These are phyloP conservation scores for Synchytrium microbalum DNA, from an alignment of 371 early-diverging fungal species.

Conservation along the genomic window DNA sequence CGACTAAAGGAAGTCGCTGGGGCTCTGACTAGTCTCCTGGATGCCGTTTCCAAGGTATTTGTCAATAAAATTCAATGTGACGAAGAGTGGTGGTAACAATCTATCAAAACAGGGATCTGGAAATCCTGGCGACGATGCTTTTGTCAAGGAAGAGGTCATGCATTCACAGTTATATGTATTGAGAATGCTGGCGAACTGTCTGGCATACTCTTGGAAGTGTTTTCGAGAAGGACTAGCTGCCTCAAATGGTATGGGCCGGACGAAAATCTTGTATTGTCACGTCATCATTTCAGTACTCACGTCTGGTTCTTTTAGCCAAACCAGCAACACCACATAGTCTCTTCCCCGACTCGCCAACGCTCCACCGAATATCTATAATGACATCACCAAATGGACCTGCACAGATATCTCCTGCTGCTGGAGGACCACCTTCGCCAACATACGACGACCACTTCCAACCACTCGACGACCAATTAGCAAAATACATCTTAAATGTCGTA, in stretches of 20 bases:
- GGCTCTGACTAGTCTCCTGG: conserved; percentile 22
- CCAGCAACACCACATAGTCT: conserved; percentile 12
- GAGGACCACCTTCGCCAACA: conserved; percentile 2
- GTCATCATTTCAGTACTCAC: too few species aligned
- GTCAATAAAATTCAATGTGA: not conserved
- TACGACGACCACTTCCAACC: conserved; percentile 38
- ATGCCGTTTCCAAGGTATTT: conserved; percentile 15
- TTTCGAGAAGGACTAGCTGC: conserved; percentile 31
- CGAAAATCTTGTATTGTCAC: too few species aligned
- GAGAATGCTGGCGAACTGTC: conserved; percentile 60
- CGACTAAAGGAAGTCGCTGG: conserved; percentile 25
- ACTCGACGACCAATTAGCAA: conserved; percentile 62
- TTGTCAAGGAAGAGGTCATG: conserved; percentile 38
- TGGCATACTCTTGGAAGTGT: conserved; percentile 64
- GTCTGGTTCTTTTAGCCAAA: too few species aligned
- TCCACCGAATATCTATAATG: conserved; percentile 3
- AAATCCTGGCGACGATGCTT: conserved; percentile 9
- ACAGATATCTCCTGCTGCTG: conserved; percentile 9
- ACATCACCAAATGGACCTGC: conserved; percentile 11
- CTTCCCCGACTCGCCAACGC: conserved; percentile 22
- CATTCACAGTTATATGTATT: conserved; percentile 69
- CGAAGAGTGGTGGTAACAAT: not conserved
- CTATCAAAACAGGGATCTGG: not conserved
- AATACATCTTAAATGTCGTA: conserved; percentile 52
- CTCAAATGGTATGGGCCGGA: conserved; percentile 1